Base-by-base conservation (phyloP, 305 asterid species). In the Petunia hybrid region DNA sequence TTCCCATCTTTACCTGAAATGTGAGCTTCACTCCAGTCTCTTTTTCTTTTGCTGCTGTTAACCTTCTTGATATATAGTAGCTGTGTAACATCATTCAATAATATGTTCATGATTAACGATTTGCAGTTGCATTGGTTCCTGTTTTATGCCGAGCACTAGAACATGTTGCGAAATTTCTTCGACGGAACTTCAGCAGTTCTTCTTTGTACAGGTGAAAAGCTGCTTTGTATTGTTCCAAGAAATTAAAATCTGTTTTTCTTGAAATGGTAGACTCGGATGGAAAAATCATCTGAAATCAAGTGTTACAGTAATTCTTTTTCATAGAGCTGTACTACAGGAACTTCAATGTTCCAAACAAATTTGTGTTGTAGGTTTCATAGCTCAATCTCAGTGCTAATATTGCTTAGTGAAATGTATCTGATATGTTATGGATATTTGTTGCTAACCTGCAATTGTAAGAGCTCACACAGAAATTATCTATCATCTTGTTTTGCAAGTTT, bases 141-240 rank as follows among this genome's bases (percentile, higher is more conserved):
- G 84, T 97, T 82, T 83, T 92, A 60, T 94, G 98, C 73, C 94
- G 92, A 81, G 83, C 95, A 57, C 86, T 92, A 85, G 98, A 92
- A 84, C 94, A 83, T 83, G 92, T 93, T 78, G 97, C 97, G 3
- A 97, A 93, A 91, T 91, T 94, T 89, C 89, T 94, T 85, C 86
- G 97, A 85, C 94, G 90, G 81, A 97, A 97, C 87, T 97, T 94
- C 82, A 91, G 91, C 89, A 87, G 95, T 73, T 94, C 99, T 83
- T 85, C 93, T 73, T 86, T 97, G 90, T 97, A 92, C 91, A 91
- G 97, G 99, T 95, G 79, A 51, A 51, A 51, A 36, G 14, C 36
- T 74, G 64, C 53, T 74, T 51, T 13, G 13, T 36, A 51, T 36
- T 35, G 64, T 36, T 73, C 46, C 12, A 73, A 35, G 78, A 36